Percentiles rank a stretch among this genome's conserved stretches.
Evolutionary conservation across 257 asterid species (phyloP).

Genomic region (Primulina tabacum): DNA sequence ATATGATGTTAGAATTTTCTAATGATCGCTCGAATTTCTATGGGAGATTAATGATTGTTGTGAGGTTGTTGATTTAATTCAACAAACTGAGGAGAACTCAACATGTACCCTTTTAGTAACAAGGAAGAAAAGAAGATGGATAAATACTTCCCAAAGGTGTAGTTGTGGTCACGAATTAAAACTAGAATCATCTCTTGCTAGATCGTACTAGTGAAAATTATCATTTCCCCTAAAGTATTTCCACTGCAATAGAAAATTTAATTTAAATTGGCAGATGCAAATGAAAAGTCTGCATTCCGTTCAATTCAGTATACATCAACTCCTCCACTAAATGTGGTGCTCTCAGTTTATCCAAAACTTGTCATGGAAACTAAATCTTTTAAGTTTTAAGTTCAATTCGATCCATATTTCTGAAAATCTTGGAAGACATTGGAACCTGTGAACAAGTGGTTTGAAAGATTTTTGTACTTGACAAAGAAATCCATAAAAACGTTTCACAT

Average conservation of each 20-base stretch:
- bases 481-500: background rate
- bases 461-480: background rate
- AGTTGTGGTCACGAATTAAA: background rate
- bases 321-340: background rate
- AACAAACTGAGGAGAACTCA: constrained; percentile 3
- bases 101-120: background rate
- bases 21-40: background rate
- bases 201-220: background rate
- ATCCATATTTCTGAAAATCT: background rate
- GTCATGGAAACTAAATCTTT: background rate
- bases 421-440: background rate
- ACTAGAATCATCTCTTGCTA: background rate
- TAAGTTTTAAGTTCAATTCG: constrained; percentile 4
- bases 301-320: background rate
- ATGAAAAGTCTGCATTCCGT: background rate
- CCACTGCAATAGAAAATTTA: background rate
- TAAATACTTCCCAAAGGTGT: background rate
- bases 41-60: background rate
- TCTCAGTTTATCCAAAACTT: background rate
- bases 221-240: constrained; percentile 4
- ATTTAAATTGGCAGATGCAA: background rate
- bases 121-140: background rate
- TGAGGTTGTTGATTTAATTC: background rate
- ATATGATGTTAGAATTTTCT: background rate
- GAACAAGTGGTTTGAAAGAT: constrained; percentile 3